Conservation (phyloP, 352 stramenopile species). For the Pythium utonaiense region DNA sequence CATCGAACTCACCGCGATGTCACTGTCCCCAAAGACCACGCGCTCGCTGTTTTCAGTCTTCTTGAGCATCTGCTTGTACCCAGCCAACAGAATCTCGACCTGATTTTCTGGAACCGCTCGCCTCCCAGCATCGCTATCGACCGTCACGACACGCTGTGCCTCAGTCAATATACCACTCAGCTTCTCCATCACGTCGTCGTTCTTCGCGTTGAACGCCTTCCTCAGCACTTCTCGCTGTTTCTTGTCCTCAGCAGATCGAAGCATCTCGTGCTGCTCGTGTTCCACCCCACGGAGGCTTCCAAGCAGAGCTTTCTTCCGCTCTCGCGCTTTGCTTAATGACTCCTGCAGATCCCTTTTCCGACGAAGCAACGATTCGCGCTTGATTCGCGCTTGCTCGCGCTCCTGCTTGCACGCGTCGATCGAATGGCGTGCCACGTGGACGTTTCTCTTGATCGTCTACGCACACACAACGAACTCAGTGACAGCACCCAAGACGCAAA, state of each 20-base stretch:
- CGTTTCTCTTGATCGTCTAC: conserved; percentile 33
- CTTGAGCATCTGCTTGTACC: conserved; percentile 37
- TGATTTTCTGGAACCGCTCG: conserved; percentile 8
- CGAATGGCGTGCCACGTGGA: conserved; percentile 26
- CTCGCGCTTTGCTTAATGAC: conserved; percentile 19
- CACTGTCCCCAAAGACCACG: conserved; percentile 40
- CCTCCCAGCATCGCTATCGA: not conserved
- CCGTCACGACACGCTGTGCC: conserved; percentile 1
- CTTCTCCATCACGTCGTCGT: conserved; percentile 7
- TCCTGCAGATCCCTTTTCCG: conserved; percentile 25
- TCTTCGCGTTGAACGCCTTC: conserved; percentile 24
- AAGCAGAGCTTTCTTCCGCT: conserved; percentile 27
- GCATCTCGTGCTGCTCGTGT: conserved; percentile 15
- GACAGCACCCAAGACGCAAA: no score
- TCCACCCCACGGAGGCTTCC: conserved; percentile 28
- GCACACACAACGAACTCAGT: no score
- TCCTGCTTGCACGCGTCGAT: conserved; percentile 35
- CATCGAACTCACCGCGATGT: conserved; percentile 28
- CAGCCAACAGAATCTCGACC: conserved; percentile 32
- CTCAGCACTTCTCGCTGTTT: conserved; percentile 37
- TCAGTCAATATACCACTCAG: not conserved
- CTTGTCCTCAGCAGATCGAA: not conserved
- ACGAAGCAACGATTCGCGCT: conserved; percentile 17
- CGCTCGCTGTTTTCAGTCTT: conserved; percentile 19
- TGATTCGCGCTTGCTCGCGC: conserved; percentile 27